Evolutionary conservation across 108 stramenopile genomes (phyloP), one percentile per base, ranked within the genome.

Genomic region (Cyclotella sp.): DNA sequence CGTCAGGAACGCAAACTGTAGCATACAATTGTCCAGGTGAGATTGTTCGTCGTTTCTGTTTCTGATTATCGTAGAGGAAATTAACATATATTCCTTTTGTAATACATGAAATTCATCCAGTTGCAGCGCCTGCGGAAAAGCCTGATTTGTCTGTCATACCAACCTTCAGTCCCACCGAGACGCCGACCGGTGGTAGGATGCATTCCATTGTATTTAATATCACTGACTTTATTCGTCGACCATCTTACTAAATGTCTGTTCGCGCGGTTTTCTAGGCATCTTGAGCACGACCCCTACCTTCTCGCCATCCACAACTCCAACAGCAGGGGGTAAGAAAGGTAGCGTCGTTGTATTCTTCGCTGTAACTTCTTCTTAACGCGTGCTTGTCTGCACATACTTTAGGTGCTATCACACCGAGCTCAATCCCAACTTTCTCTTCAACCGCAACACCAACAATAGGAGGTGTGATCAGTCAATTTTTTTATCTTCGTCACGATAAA

Each of bases 141-240:
- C n/a, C n/a, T n/a, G n/a, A n/a, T n/a, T n/a, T n/a, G n/a, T 24
- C 40, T 19, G 67, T 34, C n/a, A 24, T 3, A 7, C 63, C 63
- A 1, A 64, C 63, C 4, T 26, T 64, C 26, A 68, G 51, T 51
- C 72, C 72, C 26, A 72, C 60, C 10, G n/a, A n/a, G n/a, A n/a
- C n/a, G n/a, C n/a, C n/a, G n/a, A n/a, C n/a, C n/a, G 3, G 22
- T 2, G n/a, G 0, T 51, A 19, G 8, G 49, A 51, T 19, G 49
- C 49, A 51, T n/a, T 16, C 64, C 64, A 65, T 24, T 42, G 0
- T 41, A 2, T 18, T 11, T 45, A 2, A 67, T n/a, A n/a, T n/a
- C n/a, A 8, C 49, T 1, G n/a, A 51, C 8, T 7, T 8, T 51
- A 3, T 51, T 51, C n/a, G 6, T 19, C 49, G 49, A 51, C 8